These are phyloP conservation scores for Hemerocallis citrina DNA, from an alignment of 106 monocot genomes.

Conservation along the genomic window DNA sequence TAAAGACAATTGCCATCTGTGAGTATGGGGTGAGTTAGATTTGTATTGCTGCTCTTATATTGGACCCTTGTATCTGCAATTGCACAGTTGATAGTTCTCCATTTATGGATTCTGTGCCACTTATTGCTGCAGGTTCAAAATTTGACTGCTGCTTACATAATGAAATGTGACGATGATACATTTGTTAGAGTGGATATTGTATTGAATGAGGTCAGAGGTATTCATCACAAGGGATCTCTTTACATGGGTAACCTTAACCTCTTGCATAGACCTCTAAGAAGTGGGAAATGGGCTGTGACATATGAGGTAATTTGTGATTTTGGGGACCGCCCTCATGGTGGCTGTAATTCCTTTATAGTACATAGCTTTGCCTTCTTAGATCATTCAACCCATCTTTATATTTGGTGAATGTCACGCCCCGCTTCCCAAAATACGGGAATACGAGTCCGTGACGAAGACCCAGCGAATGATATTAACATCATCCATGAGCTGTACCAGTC, in stretches of 20 bases:
- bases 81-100: not conserved
- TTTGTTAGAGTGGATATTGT: conserved; percentile 85
- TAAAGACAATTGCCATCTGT: conserved; percentile 91
- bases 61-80: not conserved
- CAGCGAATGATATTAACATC: too few relatives aligned
- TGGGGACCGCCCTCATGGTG: too few relatives aligned
- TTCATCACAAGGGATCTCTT: conserved; percentile 36
- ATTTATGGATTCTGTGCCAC: not conserved
- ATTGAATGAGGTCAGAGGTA: conserved; percentile 37
- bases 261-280: conserved; percentile 81
- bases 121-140: conserved; percentile 48
- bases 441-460: too few relatives aligned
- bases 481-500: too few relatives aligned
- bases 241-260: conserved; percentile 96
- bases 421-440: too few relatives aligned
- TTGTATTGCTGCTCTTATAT: not conserved
- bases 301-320: conserved; percentile 45
- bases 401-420: too few relatives aligned
- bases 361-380: too few relatives aligned
- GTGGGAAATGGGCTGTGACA: conserved; percentile 96
- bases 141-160: conserved; percentile 63
- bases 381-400: too few relatives aligned
- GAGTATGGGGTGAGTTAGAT: conserved; percentile 68
- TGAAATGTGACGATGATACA: conserved; percentile 99
- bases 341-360: too few relatives aligned